phyloP scores from a whole-genome alignment of 768 basidiomycete species.

The Phlebiopsis flavidoalba region DNA sequence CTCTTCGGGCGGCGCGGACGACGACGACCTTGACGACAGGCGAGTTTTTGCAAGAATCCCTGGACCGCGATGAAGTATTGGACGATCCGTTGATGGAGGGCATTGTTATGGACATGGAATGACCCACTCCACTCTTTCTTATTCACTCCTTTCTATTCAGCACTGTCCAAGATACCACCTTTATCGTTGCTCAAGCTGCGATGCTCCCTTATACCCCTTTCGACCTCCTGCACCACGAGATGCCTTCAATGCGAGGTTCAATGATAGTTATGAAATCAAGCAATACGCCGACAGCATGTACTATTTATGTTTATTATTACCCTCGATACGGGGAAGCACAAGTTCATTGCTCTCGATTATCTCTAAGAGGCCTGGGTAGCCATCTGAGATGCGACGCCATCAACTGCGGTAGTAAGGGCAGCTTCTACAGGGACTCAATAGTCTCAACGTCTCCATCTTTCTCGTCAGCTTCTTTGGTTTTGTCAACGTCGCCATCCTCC shows the following conservation, averaged over 20 bases:
- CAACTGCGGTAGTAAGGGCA: neutral
- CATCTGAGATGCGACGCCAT: neutral
- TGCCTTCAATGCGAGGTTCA: too few species aligned
- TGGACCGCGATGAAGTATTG: neutral
- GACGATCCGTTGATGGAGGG: constrained; percentile 1
- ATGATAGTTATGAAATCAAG: neutral
- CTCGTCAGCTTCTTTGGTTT: neutral
- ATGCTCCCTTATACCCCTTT: neutral
- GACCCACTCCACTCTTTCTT: neutral
- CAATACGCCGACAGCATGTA: neutral
- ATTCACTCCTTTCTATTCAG: neutral
- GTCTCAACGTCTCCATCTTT: neutral
- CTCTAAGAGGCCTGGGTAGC: neutral
- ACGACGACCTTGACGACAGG: neutral
- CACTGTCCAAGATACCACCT: neutral
- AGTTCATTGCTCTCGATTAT: neutral
- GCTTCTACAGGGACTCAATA: neutral
- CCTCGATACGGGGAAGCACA: neutral
- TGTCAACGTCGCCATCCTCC: neutral
- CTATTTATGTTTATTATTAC: neutral
- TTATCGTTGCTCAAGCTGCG: neutral
- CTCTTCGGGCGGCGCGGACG: neutral
- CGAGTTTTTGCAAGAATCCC: neutral
- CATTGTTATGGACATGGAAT: neutral
- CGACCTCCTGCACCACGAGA: neutral